These are phyloP conservation scores for Axilococcus clingmanii DNA, from an alignment of 139 green algal genomes.

Conservation along the genomic window DNA sequence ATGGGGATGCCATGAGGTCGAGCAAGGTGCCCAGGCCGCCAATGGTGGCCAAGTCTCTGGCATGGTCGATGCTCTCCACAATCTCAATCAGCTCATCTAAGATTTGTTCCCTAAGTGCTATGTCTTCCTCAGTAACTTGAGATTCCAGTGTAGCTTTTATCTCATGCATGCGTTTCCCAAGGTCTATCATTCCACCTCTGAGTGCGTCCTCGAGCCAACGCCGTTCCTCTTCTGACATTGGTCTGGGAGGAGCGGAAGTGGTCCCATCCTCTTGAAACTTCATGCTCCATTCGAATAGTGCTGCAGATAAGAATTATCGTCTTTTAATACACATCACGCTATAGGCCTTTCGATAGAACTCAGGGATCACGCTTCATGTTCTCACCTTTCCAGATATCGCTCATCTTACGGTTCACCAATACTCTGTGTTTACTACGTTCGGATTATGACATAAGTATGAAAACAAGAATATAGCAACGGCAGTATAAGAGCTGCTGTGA, in stretches of 20 bases:
- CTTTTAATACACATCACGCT: no score
- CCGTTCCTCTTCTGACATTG: slow-evolving; percentile 21
- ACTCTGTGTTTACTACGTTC: no score
- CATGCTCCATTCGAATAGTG: slow-evolving; percentile 80
- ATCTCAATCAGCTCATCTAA: slow-evolving; percentile 80
- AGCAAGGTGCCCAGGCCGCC: slow-evolving; percentile 68
- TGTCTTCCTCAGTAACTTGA: neutral
- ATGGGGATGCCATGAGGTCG: slow-evolving; percentile 38
- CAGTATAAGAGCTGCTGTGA: no score
- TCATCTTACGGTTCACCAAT: no score
- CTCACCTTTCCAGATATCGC: no score
- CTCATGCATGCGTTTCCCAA: slow-evolving; percentile 57
- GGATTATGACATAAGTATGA: no score
- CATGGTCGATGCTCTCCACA: slow-evolving; percentile 66
- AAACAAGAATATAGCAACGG: no score
- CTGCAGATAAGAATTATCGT: no score
- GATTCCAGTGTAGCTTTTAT: slow-evolving; percentile 49
- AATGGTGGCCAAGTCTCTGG: slow-evolving; percentile 72
- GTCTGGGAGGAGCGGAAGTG: neutral
- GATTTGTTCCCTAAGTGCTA: slow-evolving; percentile 45
- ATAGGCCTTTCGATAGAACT: no score
- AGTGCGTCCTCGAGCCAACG: slow-evolving; percentile 60
- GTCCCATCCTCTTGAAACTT: slow-evolving; percentile 38
- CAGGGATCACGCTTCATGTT: no score
- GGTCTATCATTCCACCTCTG: slow-evolving; percentile 54